A percentile compares a stretch with the other conserved stretches of the same genome.
Evolutionary conservation across 1,284 basidiomycete species (phyloP).

Genomic region (Meripilus lineatus): DNA sequence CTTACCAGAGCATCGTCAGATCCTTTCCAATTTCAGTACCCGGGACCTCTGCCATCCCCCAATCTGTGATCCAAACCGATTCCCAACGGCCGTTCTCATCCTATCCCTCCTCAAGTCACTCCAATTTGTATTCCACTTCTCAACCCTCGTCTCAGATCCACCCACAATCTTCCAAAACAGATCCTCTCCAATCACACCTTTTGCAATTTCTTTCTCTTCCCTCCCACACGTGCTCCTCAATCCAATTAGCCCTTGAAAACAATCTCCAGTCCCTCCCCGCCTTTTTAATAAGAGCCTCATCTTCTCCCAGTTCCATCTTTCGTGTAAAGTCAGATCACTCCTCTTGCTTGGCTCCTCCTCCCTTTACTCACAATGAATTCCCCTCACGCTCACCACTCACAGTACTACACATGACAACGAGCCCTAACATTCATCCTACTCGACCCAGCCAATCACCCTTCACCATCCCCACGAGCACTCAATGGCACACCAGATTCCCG

Average conservation of each 20-base stretch:
- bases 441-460: constrained; percentile 24
- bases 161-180: constrained; percentile 3
- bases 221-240: constrained; percentile 7
- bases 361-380: constrained; percentile 18
- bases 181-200: constrained; percentile 6
- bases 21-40: too few species aligned
- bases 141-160: too few species aligned
- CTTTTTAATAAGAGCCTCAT: constrained; percentile 11
- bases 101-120: constrained; percentile 6
- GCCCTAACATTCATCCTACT: constrained; percentile 21
- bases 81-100: not conserved
- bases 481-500: constrained; percentile 38
- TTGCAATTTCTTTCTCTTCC: not conserved
- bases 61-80: too few species aligned
- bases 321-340: constrained; percentile 17
- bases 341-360: constrained; percentile 7
- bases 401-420: constrained; percentile 30
- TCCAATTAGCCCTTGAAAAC: constrained; percentile 1
- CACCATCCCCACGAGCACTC: constrained; percentile 22
- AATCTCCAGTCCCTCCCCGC: not conserved
- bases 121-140: too few species aligned
- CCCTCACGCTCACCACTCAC: constrained; percentile 31
- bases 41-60: too few species aligned
- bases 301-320: constrained; percentile 10
- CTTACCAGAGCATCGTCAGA: too few species aligned